Conservation (phyloP, 805 yeast species). For the Priceomyces carsonii region DNA sequence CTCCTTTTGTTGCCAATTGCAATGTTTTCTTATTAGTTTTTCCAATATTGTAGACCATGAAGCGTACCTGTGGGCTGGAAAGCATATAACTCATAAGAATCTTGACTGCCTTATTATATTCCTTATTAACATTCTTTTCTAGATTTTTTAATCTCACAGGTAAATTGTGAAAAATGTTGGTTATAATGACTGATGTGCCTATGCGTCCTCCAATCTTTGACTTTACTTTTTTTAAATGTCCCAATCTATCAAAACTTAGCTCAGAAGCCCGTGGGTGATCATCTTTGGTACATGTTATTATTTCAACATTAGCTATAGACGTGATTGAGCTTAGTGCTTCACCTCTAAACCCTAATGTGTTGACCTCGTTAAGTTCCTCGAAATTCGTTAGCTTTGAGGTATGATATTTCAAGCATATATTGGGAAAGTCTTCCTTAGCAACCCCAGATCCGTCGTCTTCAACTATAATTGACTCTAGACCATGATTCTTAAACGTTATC, state of each 20-base stretch:
- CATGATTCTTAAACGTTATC: conserved; percentile 66
- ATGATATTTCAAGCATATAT: conserved; percentile 59
- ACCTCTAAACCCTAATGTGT: conserved; percentile 75
- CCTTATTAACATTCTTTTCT: conserved; percentile 63
- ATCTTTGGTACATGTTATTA: conserved; percentile 50
- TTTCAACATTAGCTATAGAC: conserved; percentile 48
- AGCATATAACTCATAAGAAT: conserved; percentile 70
- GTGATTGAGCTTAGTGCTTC: conserved; percentile 77
- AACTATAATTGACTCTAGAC: conserved; percentile 69
- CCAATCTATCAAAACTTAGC: conserved; percentile 56
- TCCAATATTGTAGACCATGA: conserved; percentile 56
- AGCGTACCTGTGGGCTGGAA: conserved; percentile 55
- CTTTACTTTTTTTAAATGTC: conserved; percentile 40
- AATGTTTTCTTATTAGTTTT: conserved; percentile 46
- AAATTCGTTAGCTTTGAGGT: conserved; percentile 66
- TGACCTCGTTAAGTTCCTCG: conserved; percentile 51
- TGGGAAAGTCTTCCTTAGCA: conserved; percentile 47
- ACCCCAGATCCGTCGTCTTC: conserved; percentile 73
- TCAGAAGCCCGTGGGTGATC: conserved; percentile 58
- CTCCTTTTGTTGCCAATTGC: conserved; percentile 61
- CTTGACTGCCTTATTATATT: conserved; percentile 66
- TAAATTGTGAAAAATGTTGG: conserved; percentile 60
- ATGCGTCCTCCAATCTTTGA: conserved; percentile 51
- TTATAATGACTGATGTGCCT: conserved; percentile 69
- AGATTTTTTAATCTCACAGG: conserved; percentile 86